A percentile compares a stretch with the other conserved stretches of the same genome.
Conservation (phyloP, 2,329 filamentous ascomycete genomes). For the Fonsecaea monophora region DNA sequence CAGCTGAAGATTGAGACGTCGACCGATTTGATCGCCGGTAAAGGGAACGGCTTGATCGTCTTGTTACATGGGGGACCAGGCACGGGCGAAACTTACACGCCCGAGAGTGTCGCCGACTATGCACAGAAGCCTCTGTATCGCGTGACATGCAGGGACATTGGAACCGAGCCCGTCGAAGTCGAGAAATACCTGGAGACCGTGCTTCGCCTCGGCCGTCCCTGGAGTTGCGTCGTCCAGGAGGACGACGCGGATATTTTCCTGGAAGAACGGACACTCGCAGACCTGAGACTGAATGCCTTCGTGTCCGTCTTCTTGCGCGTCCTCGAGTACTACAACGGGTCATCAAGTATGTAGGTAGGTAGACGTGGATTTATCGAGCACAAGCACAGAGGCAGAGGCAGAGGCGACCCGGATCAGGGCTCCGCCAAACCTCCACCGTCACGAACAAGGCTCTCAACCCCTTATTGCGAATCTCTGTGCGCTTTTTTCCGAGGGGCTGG, state of each 20-base stretch:
- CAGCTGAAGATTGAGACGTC: too few species aligned
- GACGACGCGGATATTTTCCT: slow-evolving; percentile 45
- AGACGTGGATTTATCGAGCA: too few species aligned
- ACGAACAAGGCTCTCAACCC: too few species aligned
- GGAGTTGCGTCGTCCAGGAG: slow-evolving; percentile 37
- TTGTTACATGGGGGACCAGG: slow-evolving; percentile 49
- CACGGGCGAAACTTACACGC: slow-evolving; percentile 51
- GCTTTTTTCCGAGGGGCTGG: too few species aligned
- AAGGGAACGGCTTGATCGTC: slow-evolving; percentile 46
- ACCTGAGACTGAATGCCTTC: slow-evolving; percentile 40
- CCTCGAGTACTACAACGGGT: slow-evolving; percentile 49
- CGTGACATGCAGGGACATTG: slow-evolving; percentile 52
- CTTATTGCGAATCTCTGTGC: too few species aligned
- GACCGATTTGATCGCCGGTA: too few species aligned
- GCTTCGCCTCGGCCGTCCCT: too few species aligned
- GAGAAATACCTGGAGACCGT: slow-evolving; percentile 46
- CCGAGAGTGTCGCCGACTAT: slow-evolving; percentile 51
- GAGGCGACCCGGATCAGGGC: too few species aligned
- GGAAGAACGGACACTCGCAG: slow-evolving; percentile 33
- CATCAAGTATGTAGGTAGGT: too few species aligned
- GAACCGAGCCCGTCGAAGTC: slow-evolving; percentile 45
- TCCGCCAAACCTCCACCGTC: too few species aligned
- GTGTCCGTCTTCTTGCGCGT: slow-evolving; percentile 47
- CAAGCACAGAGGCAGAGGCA: too few species aligned
- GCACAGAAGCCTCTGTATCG: slow-evolving; percentile 50